A percentile compares a stretch with the other conserved stretches of the same genome.
Evolutionary conservation across 495 filamentous ascomycete genomes (phyloP).

Genomic region (Aspergillus taichungensis): DNA sequence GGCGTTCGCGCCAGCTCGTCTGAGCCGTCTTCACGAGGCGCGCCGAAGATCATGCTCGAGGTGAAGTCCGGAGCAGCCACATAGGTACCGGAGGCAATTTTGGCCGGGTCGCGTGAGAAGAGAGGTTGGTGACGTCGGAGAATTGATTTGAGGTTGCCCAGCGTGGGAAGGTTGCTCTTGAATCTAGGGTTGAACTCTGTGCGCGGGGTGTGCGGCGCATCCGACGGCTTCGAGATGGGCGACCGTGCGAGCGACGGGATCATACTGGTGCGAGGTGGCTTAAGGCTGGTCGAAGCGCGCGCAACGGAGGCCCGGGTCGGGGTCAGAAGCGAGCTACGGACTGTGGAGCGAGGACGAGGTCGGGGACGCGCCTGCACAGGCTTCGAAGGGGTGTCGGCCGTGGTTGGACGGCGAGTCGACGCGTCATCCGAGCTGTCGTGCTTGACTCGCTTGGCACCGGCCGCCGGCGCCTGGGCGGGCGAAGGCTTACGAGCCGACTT

Average conservation of each 20-base stretch:
- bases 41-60: slow-evolving; percentile 36
- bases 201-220: slow-evolving; percentile 35
- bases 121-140: slow-evolving; percentile 51
- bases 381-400: slow-evolving; percentile 20
- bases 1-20: slow-evolving; percentile 27
- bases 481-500: slow-evolving; percentile 32
- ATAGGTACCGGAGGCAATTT: slow-evolving; percentile 55
- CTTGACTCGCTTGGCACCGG: slow-evolving; percentile 55
- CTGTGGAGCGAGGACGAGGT: slow-evolving; percentile 27
- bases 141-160: slow-evolving; percentile 49
- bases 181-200: slow-evolving; percentile 40
- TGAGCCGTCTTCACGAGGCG: slow-evolving; percentile 10
- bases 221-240: slow-evolving; percentile 34
- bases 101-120: slow-evolving; percentile 51
- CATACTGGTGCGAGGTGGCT: slow-evolving; percentile 43
- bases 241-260: slow-evolving; percentile 46
- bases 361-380: slow-evolving; percentile 33
- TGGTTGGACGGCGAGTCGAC: slow-evolving; percentile 39
- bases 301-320: slow-evolving; percentile 74
- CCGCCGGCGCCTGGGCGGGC: slow-evolving; percentile 16
- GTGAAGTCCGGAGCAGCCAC: slow-evolving; percentile 39
- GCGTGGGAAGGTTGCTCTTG: slow-evolving; percentile 33
- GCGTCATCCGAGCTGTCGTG: slow-evolving; percentile 49
- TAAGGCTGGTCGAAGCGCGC: slow-evolving; percentile 47
- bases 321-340: slow-evolving; percentile 53